Evolutionary conservation across 164 flowering plant genomes (phyloP).

Genomic region (Annona cherimola): DNA sequence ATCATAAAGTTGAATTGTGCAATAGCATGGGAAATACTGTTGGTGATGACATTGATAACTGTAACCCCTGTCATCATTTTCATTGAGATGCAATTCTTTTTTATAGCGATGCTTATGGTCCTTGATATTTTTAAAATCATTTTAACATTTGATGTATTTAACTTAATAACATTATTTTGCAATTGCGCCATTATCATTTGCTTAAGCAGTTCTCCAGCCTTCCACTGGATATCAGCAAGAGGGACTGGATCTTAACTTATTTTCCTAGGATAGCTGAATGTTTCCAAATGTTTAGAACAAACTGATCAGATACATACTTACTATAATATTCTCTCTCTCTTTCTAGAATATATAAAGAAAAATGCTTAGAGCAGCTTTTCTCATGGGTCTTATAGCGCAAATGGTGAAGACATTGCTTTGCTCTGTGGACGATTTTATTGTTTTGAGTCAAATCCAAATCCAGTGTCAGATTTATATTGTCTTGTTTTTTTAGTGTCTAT

Average conservation of each 20-base stretch:
- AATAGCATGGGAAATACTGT: too few species aligned
- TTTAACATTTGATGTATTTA: too few species aligned
- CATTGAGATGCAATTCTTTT: too few species aligned
- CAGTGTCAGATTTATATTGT: not conserved
- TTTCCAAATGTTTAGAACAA: not conserved
- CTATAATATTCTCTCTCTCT: not conserved
- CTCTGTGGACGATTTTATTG: not conserved
- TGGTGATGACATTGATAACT: too few species aligned
- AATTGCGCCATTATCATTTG: too few species aligned
- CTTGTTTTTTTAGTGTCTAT: not conserved
- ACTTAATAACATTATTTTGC: too few species aligned
- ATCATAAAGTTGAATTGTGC: too few species aligned
- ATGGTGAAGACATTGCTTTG: not conserved
- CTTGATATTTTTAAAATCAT: too few species aligned
- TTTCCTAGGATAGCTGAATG: not conserved
- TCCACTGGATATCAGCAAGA: not conserved
- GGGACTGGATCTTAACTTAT: not conserved
- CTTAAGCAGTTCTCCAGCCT: not conserved
- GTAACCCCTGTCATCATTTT: too few species aligned
- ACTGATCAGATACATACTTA: not conserved
- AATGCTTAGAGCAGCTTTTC: not conserved
- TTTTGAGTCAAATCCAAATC: not conserved
- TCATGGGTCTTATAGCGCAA: not conserved
- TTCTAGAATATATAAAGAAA: not conserved
- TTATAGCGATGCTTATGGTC: too few species aligned